These are phyloP conservation scores for Kodamaea lidongshanica DNA, from an alignment of 805 yeast species.

Conservation along the genomic window DNA sequence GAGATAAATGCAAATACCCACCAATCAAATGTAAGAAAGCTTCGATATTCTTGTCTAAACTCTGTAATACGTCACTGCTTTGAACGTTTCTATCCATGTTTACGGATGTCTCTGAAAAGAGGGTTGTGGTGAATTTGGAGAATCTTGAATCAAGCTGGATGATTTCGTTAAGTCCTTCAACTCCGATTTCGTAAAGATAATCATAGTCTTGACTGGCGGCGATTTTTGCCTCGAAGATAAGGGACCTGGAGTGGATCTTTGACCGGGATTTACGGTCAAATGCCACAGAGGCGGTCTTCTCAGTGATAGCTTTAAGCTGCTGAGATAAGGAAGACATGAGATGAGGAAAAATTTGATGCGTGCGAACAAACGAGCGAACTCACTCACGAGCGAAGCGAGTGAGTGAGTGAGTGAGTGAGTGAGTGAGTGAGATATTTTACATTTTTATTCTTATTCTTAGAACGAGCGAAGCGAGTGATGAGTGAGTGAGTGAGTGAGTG, in stretches of 20 bases:
- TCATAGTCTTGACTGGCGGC: constrained; percentile 96
- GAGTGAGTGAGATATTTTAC: too few species aligned
- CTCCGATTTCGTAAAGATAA: constrained; percentile 61
- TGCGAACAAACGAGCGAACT: too few species aligned
- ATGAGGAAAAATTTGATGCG: too few species aligned
- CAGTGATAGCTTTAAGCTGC: constrained; percentile 70
- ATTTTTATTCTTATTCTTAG: too few species aligned
- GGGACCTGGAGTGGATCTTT: constrained; percentile 81
- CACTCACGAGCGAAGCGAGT: too few species aligned
- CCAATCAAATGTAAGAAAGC: constrained; percentile 69
- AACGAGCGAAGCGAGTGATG: too few species aligned
- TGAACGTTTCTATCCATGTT: constrained; percentile 78
- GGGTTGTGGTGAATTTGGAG: constrained; percentile 56
- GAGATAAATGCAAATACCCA: constrained; percentile 68
- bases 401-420: too few species aligned
- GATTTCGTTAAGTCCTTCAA: constrained; percentile 72
- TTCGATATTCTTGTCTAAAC: constrained; percentile 66
- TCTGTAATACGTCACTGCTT: constrained; percentile 66
- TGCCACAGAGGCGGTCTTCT: constrained; percentile 62
- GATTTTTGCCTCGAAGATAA: constrained; percentile 74
- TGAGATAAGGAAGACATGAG: constrained; percentile 62
- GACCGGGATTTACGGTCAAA: constrained; percentile 83
- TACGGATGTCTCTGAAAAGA: constrained; percentile 80
- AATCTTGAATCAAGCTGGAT: constrained; percentile 71
- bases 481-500: too few species aligned